Evolutionary conservation across 345 rosid species (phyloP).

Genomic region (Zanthoxylum bungeanum): DNA sequence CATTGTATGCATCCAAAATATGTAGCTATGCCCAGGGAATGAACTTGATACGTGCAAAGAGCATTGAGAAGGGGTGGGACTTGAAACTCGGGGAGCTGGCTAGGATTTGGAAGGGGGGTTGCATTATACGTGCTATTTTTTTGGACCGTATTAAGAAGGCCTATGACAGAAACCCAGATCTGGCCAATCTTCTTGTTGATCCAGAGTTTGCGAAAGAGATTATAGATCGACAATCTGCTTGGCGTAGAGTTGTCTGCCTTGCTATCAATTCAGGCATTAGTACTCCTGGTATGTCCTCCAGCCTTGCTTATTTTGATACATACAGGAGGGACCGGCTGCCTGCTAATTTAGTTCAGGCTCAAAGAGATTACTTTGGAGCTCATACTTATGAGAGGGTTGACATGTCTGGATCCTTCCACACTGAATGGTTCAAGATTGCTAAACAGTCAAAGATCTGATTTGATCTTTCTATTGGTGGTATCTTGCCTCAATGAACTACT

Average conservation of each 20-base stretch:
- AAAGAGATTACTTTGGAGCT: conserved; percentile 32
- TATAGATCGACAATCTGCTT: conserved; percentile 29
- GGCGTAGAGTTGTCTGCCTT: conserved; percentile 29
- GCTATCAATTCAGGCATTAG: conserved; percentile 29
- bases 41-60: conserved; percentile 22
- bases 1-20: conserved; percentile 21
- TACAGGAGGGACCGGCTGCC: conserved; percentile 32
- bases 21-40: conserved; percentile 25
- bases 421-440: conserved; percentile 34
- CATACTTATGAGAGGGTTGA: conserved; percentile 29
- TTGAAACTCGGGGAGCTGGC: conserved; percentile 20
- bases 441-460: conserved; percentile 19
- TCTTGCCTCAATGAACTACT: neutral
- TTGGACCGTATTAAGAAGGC: conserved; percentile 31
- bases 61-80: conserved; percentile 17
- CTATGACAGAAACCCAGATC: conserved; percentile 24
- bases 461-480: neutral
- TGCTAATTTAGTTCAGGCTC: conserved; percentile 31
- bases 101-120: conserved; percentile 26
- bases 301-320: conserved; percentile 35
- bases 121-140: conserved; percentile 20
- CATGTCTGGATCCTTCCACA: conserved; percentile 27
- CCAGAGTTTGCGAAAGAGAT: conserved; percentile 34
- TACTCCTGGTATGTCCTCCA: conserved; percentile 29
- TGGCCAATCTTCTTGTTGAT: conserved; percentile 26